Conservation (phyloP, 495 filamentous ascomycete species). For the Penicillium canescens region DNA sequence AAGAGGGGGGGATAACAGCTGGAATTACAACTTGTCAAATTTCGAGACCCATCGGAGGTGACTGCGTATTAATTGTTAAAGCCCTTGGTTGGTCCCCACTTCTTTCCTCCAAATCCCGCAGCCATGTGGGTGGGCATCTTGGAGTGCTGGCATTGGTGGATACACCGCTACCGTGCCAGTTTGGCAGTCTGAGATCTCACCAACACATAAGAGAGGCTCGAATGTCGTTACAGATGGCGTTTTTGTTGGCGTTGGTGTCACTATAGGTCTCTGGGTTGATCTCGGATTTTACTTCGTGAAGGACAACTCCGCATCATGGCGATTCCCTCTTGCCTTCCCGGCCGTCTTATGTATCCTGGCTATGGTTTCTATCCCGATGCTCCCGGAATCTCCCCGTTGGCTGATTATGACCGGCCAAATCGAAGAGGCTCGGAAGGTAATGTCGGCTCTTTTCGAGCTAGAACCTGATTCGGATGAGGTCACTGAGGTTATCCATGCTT, state of each 20-base stretch:
- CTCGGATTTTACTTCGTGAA: slow-evolving; percentile 41
- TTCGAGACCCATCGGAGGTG: too few species aligned
- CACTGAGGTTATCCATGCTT: slow-evolving; percentile 25
- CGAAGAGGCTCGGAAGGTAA: slow-evolving; percentile 44
- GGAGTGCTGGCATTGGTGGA: slow-evolving; percentile 58
- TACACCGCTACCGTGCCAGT: slow-evolving; percentile 38
- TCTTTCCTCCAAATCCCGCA: too few species aligned
- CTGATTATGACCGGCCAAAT: slow-evolving; percentile 50
- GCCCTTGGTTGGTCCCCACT: too few species aligned
- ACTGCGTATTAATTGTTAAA: too few species aligned
- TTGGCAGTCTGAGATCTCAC: slow-evolving; percentile 48
- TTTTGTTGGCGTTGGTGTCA: slow-evolving; percentile 51
- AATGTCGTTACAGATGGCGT: slow-evolving; percentile 35
- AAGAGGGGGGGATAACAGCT: too few species aligned
- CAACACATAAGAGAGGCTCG: slow-evolving; percentile 34
- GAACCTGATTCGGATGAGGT: slow-evolving; percentile 24
- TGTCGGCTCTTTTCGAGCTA: slow-evolving; percentile 27
- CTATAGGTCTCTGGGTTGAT: slow-evolving; percentile 37
- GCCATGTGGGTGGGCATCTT: slow-evolving; percentile 31
- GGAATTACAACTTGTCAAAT: too few species aligned
- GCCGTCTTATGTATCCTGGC: slow-evolving; percentile 59
- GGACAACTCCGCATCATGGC: slow-evolving; percentile 41
- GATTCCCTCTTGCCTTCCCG: slow-evolving; percentile 45
- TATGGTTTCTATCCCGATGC: slow-evolving; percentile 54
- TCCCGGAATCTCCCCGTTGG: slow-evolving; percentile 61